Base-by-base conservation (phyloP, 1,139 yeast species). In the Scheffersomyces parashehatae region DNA sequence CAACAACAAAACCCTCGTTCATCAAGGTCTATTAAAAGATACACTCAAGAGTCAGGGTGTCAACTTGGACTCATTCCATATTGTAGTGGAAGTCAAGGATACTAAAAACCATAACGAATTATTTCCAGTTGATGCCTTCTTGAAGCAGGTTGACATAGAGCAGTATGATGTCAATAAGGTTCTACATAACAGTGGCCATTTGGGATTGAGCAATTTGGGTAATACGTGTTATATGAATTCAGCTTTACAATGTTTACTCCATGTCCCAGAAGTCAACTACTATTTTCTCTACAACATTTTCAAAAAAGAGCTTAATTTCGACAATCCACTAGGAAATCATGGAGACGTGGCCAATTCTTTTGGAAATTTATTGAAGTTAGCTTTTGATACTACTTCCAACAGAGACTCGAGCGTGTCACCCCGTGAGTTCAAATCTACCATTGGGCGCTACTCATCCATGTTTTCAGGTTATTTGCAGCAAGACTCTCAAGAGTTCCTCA, bases 181-280 rank as follows among this genome's bases (percentile, higher is more conserved):
- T 12, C 52, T 47, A 29, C 48, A 53, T 14, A 71, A 75, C 14
- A 31, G 35, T 20, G 79, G 78, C 1, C 54, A 67, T 40, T 52
- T 68, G 37, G 99, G 99, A 0, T 68, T 93, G 40, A 74, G 77
- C 37, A 93, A 93, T 59, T 69, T 93, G 51, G 99, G 99, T 5
- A 93, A 93, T 59, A 87, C 97, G 0, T 93, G 99, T 62, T 93
- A 90, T 62, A 93, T 93, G 98, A 93, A 93, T 64, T 88, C 97
- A 12, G 97, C 98, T 0, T 69, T 93, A 43, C 99, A 93, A 61
- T 93, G 98, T 59, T 68, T 93, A 40, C 77, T 83, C 0, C 99
- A 93, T 59, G 77, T 91, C 10, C 96, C 96, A 0, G 97, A 90
- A 60, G 67, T 93, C 35, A 81, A 85, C 13, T 75, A 82, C 38